Conservation (phyloP, 495 filamentous ascomycete species). For the Clavariopsis aquatica region DNA sequence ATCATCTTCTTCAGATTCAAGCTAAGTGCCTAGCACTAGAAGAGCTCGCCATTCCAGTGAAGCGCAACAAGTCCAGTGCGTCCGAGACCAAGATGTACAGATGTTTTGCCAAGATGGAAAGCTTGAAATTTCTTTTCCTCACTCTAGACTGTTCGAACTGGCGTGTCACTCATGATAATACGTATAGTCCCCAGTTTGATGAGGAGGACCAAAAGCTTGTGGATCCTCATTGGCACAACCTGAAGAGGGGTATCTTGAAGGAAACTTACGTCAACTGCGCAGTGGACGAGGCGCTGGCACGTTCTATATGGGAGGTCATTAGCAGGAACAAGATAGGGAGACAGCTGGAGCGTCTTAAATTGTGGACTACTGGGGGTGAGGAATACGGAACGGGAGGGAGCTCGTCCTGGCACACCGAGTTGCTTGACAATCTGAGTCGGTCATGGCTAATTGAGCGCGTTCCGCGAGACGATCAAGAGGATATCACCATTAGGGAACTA, state of each 20-base stretch:
- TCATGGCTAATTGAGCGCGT: conserved; percentile 32
- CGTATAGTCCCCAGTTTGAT: conserved; percentile 23
- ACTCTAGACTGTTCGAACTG: conserved; percentile 28
- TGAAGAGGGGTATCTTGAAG: conserved; percentile 19
- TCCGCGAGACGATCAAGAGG: conserved; percentile 22
- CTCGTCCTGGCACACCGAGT: background rate
- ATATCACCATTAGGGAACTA: conserved; percentile 28
- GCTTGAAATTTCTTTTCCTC: conserved; percentile 20
- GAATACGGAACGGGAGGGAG: background rate
- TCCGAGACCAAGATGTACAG: conserved; percentile 26
- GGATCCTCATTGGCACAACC: background rate
- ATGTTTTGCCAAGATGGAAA: conserved; percentile 21
- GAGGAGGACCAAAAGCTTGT: conserved; percentile 18
- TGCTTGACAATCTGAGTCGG: conserved; percentile 20
- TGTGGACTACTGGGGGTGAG: conserved; percentile 21
- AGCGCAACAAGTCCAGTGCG: conserved; percentile 26
- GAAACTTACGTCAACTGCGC: conserved; percentile 30
- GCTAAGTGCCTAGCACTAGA: conserved; percentile 19
- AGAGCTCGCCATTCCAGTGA: conserved; percentile 25
- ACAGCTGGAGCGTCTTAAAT: conserved; percentile 21
- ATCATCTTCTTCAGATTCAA: conserved; percentile 26
- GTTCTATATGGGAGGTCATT: conserved; percentile 27
- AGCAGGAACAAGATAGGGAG: conserved; percentile 18
- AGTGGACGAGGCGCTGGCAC: conserved; percentile 31
- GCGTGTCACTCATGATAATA: conserved; percentile 21